These are phyloP conservation scores for Thecamonas trahens DNA, from an alignment of 78 protist species.

Conservation along the genomic window DNA sequence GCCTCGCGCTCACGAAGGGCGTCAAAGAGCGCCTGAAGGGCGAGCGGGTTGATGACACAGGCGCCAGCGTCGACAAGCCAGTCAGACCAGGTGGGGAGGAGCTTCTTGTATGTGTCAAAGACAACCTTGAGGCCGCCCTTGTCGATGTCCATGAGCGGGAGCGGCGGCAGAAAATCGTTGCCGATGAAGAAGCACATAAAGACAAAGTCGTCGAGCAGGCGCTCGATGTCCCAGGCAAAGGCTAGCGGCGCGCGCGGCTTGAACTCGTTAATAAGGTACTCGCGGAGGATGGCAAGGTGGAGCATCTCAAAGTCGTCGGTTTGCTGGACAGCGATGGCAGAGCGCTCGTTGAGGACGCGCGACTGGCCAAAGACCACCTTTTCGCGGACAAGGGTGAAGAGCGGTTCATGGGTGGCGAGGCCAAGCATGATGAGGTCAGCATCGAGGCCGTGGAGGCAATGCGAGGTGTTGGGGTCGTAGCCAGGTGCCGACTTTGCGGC, in stretches of 20 bases:
- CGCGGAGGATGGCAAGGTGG: slow-evolving; percentile 37
- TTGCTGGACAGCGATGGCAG: neutral
- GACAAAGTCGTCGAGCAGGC: slow-evolving; percentile 63
- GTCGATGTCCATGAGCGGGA: slow-evolving; percentile 51
- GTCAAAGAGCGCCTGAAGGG: too few relatives aligned
- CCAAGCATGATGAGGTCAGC: slow-evolving; percentile 88
- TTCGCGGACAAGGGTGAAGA: slow-evolving; percentile 68
- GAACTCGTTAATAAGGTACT: slow-evolving; percentile 57
- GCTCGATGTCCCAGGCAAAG: too few relatives aligned
- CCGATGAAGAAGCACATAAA: slow-evolving; percentile 71
- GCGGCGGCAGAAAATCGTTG: slow-evolving; percentile 84
- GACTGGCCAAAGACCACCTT: slow-evolving; percentile 1
- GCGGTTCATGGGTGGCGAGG: slow-evolving; percentile 77
- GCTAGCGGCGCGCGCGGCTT: slow-evolving; percentile 8
- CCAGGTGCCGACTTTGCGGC: slow-evolving; percentile 16
- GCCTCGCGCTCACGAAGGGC: too few relatives aligned
- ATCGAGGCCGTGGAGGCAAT: slow-evolving; percentile 82
- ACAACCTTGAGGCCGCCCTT: slow-evolving; percentile 23
- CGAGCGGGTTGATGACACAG: too few relatives aligned
- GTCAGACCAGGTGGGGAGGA: neutral
- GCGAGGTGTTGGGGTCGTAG: slow-evolving; percentile 46
- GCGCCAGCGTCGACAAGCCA: neutral
- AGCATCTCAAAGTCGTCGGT: slow-evolving; percentile 35
- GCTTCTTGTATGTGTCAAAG: slow-evolving; percentile 16
- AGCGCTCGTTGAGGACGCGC: neutral